A percentile compares a stretch with the other conserved stretches of the same genome.
Evolutionary conservation across 768 basidiomycete genomes (phyloP).

Genomic region (Trametopsis cervina): DNA sequence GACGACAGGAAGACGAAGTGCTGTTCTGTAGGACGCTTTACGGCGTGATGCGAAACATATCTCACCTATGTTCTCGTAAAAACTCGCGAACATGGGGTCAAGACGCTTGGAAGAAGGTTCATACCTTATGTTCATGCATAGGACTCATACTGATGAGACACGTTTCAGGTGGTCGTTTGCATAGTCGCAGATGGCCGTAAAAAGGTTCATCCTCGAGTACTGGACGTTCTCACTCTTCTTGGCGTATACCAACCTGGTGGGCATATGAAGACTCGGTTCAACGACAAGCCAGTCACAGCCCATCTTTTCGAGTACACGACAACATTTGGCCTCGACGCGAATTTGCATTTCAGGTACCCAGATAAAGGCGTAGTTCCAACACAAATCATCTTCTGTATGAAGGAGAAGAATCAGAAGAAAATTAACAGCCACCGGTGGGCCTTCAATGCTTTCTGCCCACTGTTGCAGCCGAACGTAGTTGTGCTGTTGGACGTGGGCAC

Average conservation of each 20-base stretch:
- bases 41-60: constrained; percentile 88
- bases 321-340: constrained; percentile 70
- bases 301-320: constrained; percentile 86
- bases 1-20: constrained; percentile 72
- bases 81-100: constrained; percentile 93
- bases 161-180: constrained; percentile 74
- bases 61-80: constrained; percentile 76
- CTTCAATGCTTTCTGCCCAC: constrained; percentile 86
- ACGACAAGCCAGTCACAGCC: constrained; percentile 65
- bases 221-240: constrained; percentile 85
- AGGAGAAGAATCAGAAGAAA: constrained; percentile 95
- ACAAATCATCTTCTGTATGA: constrained; percentile 89
- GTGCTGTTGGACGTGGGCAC: constrained; percentile 94
- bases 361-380: constrained; percentile 92
- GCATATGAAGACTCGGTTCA: constrained; percentile 57
- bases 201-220: constrained; percentile 75
- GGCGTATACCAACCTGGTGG: constrained; percentile 83
- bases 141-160: not conserved
- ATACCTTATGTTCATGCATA: not conserved
- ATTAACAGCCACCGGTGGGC: constrained; percentile 98
- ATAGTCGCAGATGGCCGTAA: constrained; percentile 87
- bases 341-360: constrained; percentile 79
- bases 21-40: constrained; percentile 90
- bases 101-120: constrained; percentile 95
- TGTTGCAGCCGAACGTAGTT: constrained; percentile 88